Evolutionary conservation across 2,329 filamentous ascomycete genomes (phyloP).

Genomic region (Cladosporium oxysporum): DNA sequence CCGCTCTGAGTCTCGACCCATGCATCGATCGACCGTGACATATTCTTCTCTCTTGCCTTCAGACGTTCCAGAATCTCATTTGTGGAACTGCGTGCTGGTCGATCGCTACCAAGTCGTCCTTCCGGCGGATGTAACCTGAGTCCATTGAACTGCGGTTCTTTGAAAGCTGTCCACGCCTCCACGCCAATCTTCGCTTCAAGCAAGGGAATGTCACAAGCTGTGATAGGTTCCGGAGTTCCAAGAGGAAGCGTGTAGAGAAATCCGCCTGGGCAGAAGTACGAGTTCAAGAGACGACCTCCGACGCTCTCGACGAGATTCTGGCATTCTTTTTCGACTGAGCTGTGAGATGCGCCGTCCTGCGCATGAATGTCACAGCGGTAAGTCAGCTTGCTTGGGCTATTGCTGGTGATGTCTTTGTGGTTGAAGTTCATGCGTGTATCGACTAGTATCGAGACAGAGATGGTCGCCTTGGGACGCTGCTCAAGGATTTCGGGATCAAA

Average conservation of each 20-base stretch:
- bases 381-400: neutral
- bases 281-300: constrained; percentile 24
- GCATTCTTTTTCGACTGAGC: constrained; percentile 23
- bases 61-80: neutral
- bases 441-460: neutral
- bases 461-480: neutral
- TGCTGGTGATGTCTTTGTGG: neutral
- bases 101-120: neutral
- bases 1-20: neutral
- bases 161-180: constrained; percentile 21
- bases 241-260: constrained; percentile 26
- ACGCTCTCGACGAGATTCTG: constrained; percentile 22
- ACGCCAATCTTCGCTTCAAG: constrained; percentile 22
- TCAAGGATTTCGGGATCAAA: neutral
- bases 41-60: neutral
- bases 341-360: constrained; percentile 19
- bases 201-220: constrained; percentile 11
- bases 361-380: constrained; percentile 27
- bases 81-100: neutral
- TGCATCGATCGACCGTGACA: neutral
- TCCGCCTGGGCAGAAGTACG: constrained; percentile 26
- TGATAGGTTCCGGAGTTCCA: constrained; percentile 18
- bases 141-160: constrained; percentile 22
- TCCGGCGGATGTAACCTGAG: constrained; percentile 20
- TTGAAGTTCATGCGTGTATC: neutral